Conservation (phyloP, 176 grass and related monocot species). For the Juncus inflexus region DNA sequence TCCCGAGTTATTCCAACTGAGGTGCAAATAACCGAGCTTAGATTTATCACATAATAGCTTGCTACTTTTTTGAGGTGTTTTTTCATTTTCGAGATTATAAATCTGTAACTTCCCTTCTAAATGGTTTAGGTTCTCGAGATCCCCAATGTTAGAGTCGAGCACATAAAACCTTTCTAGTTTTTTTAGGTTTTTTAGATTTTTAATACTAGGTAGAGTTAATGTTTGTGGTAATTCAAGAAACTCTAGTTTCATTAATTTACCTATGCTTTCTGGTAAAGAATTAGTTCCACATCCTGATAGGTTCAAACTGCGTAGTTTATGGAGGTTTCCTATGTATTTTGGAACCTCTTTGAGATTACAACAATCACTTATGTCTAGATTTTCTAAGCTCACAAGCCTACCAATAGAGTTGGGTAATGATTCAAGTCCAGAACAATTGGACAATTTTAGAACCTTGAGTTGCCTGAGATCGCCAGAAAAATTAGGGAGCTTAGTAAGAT, state of each 20-base stretch:
- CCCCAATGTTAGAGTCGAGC: constrained; percentile 7
- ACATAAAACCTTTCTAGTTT: constrained; percentile 7
- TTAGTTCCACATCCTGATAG: constrained; percentile 2
- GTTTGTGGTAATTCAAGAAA: constrained; percentile 12
- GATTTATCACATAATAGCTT: constrained; percentile 14
- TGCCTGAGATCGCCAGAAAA: constrained; percentile 5
- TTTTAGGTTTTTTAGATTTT: no score
- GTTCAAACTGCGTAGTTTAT: neutral
- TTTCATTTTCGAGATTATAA: constrained; percentile 19
- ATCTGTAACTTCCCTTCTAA: neutral
- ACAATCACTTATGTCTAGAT: constrained; percentile 4
- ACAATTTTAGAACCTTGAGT: constrained; percentile 14
- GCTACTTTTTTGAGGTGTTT: neutral
- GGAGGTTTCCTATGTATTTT: neutral
- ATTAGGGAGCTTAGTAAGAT: constrained; percentile 2
- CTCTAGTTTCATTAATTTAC: constrained; percentile 15
- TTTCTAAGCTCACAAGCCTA: constrained; percentile 14
- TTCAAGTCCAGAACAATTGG: constrained; percentile 8
- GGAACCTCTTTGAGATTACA: constrained; percentile 4
- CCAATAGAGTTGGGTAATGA: constrained; percentile 14
- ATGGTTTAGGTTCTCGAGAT: constrained; percentile 1
- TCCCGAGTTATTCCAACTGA: constrained; percentile 15
- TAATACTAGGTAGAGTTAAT: constrained; percentile 2
- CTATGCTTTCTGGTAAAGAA: neutral
- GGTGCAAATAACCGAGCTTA: constrained; percentile 4